Conservation (phyloP, 2,329 filamentous ascomycete genomes). For the Xylariaceae sp. region DNA sequence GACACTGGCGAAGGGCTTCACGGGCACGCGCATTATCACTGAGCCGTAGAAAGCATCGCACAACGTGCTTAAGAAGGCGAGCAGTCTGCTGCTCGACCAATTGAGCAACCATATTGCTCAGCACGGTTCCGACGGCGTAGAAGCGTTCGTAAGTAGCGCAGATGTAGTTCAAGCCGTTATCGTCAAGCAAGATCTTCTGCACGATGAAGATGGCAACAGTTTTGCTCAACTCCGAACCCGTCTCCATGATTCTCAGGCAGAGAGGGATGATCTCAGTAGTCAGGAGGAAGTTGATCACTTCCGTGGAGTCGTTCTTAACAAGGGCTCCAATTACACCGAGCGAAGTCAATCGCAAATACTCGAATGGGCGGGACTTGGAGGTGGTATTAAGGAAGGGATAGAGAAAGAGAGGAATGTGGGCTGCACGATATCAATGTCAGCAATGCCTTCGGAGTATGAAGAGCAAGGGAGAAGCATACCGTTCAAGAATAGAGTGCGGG, state of each 20-base stretch:
- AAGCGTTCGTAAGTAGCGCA: slow-evolving; percentile 98
- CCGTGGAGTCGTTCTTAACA: slow-evolving; percentile 97
- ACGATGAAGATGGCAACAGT: slow-evolving; percentile 99
- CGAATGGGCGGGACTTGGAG: slow-evolving; percentile 94
- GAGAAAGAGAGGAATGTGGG: slow-evolving; percentile 94
- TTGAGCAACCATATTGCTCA: slow-evolving; percentile 98
- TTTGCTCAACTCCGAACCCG: slow-evolving; percentile 95
- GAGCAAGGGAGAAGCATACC: slow-evolving; percentile 48
- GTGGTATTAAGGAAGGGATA: slow-evolving; percentile 99
- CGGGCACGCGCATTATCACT: slow-evolving; percentile 95
- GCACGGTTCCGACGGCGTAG: slow-evolving; percentile 92
- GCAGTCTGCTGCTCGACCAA: slow-evolving; percentile 97
- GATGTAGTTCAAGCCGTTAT: slow-evolving; percentile 95
- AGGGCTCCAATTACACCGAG: slow-evolving; percentile 94
- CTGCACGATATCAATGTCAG: slow-evolving; percentile 42
- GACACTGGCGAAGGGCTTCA: slow-evolving; percentile 89
- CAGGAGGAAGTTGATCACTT: slow-evolving; percentile 97
- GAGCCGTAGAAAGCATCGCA: slow-evolving; percentile 88
- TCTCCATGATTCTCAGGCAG: slow-evolving; percentile 98
- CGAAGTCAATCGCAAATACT: slow-evolving; percentile 92
- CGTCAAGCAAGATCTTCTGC: slow-evolving; percentile 95
- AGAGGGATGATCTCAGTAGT: slow-evolving; percentile 98
- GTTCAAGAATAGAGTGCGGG: slow-evolving; percentile 84
- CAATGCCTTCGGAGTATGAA: neutral
- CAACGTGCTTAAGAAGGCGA: slow-evolving; percentile 91